Base-by-base conservation (phyloP, 495 filamentous ascomycete species). In the Apiosordaria backusii region DNA sequence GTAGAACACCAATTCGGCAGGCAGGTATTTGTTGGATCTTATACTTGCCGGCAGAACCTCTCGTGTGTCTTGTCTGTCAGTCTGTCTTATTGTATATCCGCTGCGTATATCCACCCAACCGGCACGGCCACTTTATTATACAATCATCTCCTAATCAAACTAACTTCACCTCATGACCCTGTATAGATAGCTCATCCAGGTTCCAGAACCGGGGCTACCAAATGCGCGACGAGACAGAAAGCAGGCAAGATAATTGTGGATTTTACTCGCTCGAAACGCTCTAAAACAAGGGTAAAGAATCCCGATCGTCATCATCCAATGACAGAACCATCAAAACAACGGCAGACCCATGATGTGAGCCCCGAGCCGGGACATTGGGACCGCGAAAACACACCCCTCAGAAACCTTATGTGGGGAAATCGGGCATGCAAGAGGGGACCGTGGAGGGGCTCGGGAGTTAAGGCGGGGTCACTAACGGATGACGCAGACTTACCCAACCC, bases 371-470 rank as follows among this genome's bases (percentile, higher is more conserved):
- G 10, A 7, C 10, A 45, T 45, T 45, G 35, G 35, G 35, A 45
- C 35, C 35, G 35, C 10, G 35, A 7, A 45, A 45, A 13, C 35
- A 45, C 10, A 45, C 35, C 35, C 35, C 10, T 13, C 13, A 13
- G 35, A 59, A 52, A 35, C 35, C 24, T 9, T 26, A 22, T 22
- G 52, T 50, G 67, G 62, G 58, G 55, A 57, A 55, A 19, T 55
- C 52, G 52, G 52, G n/a, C 16, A 55, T 55, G 22, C 52, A 3
- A 23, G 61, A 50, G 60, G 64, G 64, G 64, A 66, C 64, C 67
- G 68, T 64, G 68, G 61, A 50, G 60, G 64, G 64, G 64, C 66
- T 66, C 68, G 68, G 68, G 68, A 69, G 68, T 69, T 69, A 64
- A 50, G 18, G 50, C 60, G 54, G n/a, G 50, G 25, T n/a, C 27